These are phyloP conservation scores for Neurospora cerealis DNA, from an alignment of 495 filamentous ascomycete species.

Conservation along the genomic window DNA sequence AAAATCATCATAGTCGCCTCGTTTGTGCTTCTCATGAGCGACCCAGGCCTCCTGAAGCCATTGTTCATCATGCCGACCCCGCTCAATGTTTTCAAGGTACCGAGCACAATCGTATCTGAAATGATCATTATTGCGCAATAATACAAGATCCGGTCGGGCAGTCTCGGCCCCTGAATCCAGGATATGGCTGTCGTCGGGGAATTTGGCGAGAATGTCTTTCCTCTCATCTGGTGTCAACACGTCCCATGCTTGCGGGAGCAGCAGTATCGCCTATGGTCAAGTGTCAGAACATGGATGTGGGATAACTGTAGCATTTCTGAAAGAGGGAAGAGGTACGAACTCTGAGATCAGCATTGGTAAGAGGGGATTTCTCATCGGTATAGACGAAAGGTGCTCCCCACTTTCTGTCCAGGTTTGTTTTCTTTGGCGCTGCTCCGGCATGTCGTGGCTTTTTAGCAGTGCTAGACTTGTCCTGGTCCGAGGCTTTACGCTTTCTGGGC, in stretches of 20 bases:
- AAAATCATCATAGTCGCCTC: constrained; percentile 61
- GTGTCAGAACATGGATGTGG: constrained; percentile 6
- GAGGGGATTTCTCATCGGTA: constrained; percentile 44
- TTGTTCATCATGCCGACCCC: constrained; percentile 51
- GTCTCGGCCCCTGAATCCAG: constrained; percentile 19
- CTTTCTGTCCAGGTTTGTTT: constrained; percentile 15
- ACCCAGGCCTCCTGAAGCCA: constrained; percentile 57
- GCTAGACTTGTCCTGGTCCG: neutral
- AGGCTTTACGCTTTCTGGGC: constrained; percentile 3
- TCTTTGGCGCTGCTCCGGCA: constrained; percentile 1
- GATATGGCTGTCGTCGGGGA: constrained; percentile 41
- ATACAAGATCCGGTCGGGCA: constrained; percentile 25
- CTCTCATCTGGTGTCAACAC: constrained; percentile 46
- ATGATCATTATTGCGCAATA: constrained; percentile 32
- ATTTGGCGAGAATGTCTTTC: constrained; percentile 41
- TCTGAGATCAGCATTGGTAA: constrained; percentile 46
- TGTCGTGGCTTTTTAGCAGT: constrained; percentile 10
- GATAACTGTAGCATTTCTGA: neutral
- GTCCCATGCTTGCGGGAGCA: constrained; percentile 48
- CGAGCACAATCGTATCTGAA: constrained; percentile 34
- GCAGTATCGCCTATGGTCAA: constrained; percentile 41
- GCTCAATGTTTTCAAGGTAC: constrained; percentile 43
- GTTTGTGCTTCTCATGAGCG: constrained; percentile 50
- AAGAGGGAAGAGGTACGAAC: constrained; percentile 27
- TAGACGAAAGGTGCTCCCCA: constrained; percentile 38